Evolutionary conservation across 305 asterid genomes (phyloP).

Genomic region (Solanum hybrid): DNA sequence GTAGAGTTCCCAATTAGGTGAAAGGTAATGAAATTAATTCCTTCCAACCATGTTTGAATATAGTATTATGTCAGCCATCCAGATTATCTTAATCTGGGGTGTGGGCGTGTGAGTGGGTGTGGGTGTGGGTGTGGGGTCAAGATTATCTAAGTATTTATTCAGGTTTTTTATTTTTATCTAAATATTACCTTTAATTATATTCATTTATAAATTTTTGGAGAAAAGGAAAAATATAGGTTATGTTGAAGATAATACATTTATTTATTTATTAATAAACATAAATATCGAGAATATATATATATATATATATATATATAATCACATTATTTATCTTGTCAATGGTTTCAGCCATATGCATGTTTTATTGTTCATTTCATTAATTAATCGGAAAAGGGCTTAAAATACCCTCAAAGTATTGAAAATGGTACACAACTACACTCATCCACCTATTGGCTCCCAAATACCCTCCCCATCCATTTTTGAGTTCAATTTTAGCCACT

Average conservation of each 20-base stretch:
- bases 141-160: background rate
- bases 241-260: background rate
- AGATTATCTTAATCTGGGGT: background rate
- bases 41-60: background rate
- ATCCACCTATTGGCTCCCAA: too few species aligned
- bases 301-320: background rate
- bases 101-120: background rate
- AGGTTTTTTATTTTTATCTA: background rate
- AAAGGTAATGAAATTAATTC: background rate
- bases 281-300: background rate
- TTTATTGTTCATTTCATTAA: background rate
- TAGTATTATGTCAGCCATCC: background rate
- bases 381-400: background rate
- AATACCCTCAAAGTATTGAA: too few species aligned
- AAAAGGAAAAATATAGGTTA: background rate
- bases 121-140: background rate
- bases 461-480: too few species aligned
- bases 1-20: background rate
- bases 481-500: too few species aligned
- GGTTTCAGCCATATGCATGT: background rate
- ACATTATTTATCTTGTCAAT: background rate
- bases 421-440: too few species aligned
- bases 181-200: background rate
- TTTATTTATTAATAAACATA: background rate
- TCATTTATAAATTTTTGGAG: background rate